Evolutionary conservation across 2,329 filamentous ascomycete species (phyloP).

Genomic region (Pyricularia sp.): DNA sequence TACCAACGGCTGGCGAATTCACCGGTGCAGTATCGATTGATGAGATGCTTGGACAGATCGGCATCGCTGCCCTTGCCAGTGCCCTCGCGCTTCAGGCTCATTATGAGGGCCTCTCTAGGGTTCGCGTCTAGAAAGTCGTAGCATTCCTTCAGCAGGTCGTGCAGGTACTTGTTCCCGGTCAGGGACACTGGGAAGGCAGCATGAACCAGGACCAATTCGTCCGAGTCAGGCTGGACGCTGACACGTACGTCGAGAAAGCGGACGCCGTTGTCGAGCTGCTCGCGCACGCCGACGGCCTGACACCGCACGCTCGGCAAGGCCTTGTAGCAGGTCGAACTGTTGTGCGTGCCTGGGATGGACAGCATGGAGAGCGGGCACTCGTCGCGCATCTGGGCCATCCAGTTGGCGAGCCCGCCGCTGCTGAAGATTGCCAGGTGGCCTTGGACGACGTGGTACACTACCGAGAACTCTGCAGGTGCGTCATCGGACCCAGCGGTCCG

Average conservation of each 20-base stretch:
- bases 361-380: constrained; percentile 63
- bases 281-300: constrained; percentile 63
- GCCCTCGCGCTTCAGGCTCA: constrained; percentile 87
- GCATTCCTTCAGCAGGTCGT: constrained; percentile 55
- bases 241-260: constrained; percentile 91
- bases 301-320: constrained; percentile 89
- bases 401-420: constrained; percentile 53
- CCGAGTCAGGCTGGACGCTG: constrained; percentile 23
- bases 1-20: constrained; percentile 50
- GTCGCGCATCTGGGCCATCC: constrained; percentile 71
- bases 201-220: constrained; percentile 67
- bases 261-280: constrained; percentile 79
- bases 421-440: constrained; percentile 54
- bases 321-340: constrained; percentile 72
- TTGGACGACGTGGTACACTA: constrained; percentile 46
- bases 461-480: constrained; percentile 40
- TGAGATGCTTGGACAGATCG: constrained; percentile 62
- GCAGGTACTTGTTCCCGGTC: constrained; percentile 69
- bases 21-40: constrained; percentile 53
- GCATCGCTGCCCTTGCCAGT: constrained; percentile 67
- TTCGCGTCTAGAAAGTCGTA: constrained; percentile 66
- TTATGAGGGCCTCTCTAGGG: constrained; percentile 68
- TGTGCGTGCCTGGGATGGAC: constrained; percentile 91
- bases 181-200: constrained; percentile 79
- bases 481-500: constrained; percentile 28